Base-by-base conservation (phyloP, 257 asterid species). In the Rubia yunnanensis region DNA sequence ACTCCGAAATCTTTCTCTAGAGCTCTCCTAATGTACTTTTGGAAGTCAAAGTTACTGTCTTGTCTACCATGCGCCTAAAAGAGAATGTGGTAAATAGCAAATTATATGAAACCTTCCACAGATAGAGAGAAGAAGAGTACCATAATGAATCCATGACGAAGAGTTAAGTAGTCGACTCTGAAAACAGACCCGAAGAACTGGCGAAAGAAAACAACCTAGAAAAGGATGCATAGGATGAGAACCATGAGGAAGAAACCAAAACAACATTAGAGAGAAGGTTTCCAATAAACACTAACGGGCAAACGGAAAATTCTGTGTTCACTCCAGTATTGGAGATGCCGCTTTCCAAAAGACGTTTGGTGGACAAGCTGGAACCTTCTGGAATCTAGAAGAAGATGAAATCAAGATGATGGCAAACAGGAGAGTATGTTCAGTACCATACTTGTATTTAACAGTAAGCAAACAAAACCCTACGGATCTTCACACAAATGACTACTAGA, bases 131-230 rank as follows among this genome's bases (percentile, higher is more conserved):
- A 64, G 46, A 63, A 17, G 50, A 67, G 7, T 82, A 88, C 94
- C 89, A 63, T 48, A 69, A 88, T 80, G 85, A 86, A 84, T 41
- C 96, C 96, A 77, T 78, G 95, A 31, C 95, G 78, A 73, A 86
- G 95, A 73, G 88, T 83, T 23, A 84, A 67, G 73, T 86, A 88
- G 72, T 88, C 92, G 11, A 85, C 85, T 71, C 64, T 82, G 70
- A 79, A 79, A 48, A 88, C 92, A 23, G 92, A 88, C 57, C 80
- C 83, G 59, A 64, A 83, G 76, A 88, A 84, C 66, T 86, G 89
- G 46, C 95, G 82, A 64, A 88, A 81, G 72, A 88, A 86, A 72
- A 70, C 81, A 54, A 79, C 95, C 96, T 88, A 82, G 27, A 55
- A 57, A 69, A 69, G 24, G 36, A 31, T 18, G 52, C 41, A 58